These are phyloP conservation scores for Macrolepiota fuliginosa DNA, from an alignment of 768 basidiomycete species.

Conservation along the genomic window DNA sequence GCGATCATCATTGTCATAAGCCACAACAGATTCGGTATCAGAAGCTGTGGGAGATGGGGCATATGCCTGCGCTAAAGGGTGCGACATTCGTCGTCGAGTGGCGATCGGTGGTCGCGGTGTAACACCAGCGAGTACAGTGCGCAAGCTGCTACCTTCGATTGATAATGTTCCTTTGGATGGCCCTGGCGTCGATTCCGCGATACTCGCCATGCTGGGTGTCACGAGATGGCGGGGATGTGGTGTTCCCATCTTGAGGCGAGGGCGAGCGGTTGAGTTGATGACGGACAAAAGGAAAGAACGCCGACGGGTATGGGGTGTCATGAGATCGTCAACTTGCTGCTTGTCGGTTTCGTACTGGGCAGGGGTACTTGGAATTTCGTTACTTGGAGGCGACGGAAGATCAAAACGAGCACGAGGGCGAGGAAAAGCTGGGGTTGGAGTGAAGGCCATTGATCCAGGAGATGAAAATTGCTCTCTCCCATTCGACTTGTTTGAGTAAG, in stretches of 20 bases:
- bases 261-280: conserved; percentile 79
- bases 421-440: conserved; percentile 68
- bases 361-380: conserved; percentile 39
- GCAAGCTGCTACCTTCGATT: conserved; percentile 31
- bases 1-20: conserved; percentile 52
- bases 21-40: conserved; percentile 28
- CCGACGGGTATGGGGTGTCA: conserved; percentile 72
- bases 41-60: conserved; percentile 38
- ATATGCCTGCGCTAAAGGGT: conserved; percentile 59
- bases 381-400: conserved; percentile 39
- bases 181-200: conserved; percentile 33
- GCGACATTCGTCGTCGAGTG: conserved; percentile 44
- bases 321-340: conserved; percentile 38
- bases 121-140: conserved; percentile 57
- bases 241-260: conserved; percentile 63
- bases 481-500: conserved; percentile 34
- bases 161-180: conserved; percentile 14
- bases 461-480: conserved; percentile 46
- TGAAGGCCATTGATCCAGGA: conserved; percentile 57
- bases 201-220: conserved; percentile 26
- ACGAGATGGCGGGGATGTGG: conserved; percentile 49
- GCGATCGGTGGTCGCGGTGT: conserved; percentile 59
- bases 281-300: conserved; percentile 82
- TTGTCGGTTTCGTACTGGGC: conserved; percentile 21
- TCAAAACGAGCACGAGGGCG: conserved; percentile 63